These are phyloP conservation scores for Gossypium longicalyx DNA, from an alignment of 345 rosid species.

Conservation along the genomic window DNA sequence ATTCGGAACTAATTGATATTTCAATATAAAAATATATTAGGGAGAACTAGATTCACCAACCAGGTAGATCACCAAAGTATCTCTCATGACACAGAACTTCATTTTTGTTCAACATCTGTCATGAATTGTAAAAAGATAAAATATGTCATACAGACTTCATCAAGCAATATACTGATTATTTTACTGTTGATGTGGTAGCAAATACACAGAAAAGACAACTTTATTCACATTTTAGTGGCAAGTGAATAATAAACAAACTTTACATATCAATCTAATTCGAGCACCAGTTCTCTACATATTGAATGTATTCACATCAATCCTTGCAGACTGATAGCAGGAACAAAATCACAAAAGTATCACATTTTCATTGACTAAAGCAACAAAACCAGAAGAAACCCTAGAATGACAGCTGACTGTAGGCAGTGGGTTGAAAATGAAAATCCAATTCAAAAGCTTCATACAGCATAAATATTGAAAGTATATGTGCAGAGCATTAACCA, in stretches of 20 bases:
- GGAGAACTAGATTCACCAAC: slow-evolving; percentile 20
- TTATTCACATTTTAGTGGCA: not conserved
- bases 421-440: not conserved
- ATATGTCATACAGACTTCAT: not conserved
- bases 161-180: not conserved
- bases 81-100: slow-evolving; percentile 16
- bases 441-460: not conserved
- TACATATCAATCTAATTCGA: not conserved
- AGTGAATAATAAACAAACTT: not conserved
- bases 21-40: not conserved
- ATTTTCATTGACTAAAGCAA: not conserved
- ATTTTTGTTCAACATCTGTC: slow-evolving; percentile 22
- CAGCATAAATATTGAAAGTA: not conserved
- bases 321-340: not conserved
- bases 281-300: not conserved
- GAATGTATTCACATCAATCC: not conserved
- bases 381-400: not conserved
- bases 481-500: slow-evolving; percentile 5
- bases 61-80: slow-evolving; percentile 20
- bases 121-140: slow-evolving; percentile 1
- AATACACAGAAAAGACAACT: not conserved
- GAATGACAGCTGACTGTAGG: not conserved
- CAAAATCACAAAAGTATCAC: not conserved
- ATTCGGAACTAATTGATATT: not conserved
- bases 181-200: not conserved